These are phyloP conservation scores for Schizothecium vesticola DNA, from an alignment of 495 filamentous ascomycete genomes.

Conservation along the genomic window DNA sequence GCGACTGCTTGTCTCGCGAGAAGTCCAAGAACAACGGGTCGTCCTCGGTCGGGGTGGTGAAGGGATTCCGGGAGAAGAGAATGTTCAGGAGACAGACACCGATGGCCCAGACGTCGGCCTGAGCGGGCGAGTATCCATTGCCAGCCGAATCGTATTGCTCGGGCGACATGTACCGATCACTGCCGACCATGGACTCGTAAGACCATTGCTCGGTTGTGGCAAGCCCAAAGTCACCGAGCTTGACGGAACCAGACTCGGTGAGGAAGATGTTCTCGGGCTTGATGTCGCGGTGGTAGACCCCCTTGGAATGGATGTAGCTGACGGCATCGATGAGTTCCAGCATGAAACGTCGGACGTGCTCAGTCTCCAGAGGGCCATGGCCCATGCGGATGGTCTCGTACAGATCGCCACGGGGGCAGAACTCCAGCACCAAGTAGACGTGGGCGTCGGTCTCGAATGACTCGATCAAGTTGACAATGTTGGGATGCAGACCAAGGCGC, in stretches of 20 bases:
- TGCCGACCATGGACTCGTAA: constrained; percentile 85
- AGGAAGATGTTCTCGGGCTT: constrained; percentile 99
- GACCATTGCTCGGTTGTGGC: constrained; percentile 83
- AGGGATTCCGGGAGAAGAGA: constrained; percentile 91
- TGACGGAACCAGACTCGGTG: constrained; percentile 77
- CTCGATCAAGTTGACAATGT: constrained; percentile 89
- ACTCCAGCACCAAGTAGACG: constrained; percentile 89
- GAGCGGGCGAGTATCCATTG: constrained; percentile 82
- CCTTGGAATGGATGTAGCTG: constrained; percentile 82
- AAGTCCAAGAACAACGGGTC: constrained; percentile 91
- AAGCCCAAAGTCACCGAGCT: constrained; percentile 93
- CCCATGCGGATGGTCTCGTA: constrained; percentile 93
- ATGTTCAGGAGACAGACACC: constrained; percentile 95
- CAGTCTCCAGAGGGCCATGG: constrained; percentile 84
- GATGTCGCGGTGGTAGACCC: constrained; percentile 95
- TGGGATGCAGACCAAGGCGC: constrained; percentile 71
- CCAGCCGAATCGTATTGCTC: constrained; percentile 89
- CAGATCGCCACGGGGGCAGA: constrained; percentile 91
- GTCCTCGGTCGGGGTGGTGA: constrained; percentile 75
- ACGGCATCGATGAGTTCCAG: constrained; percentile 86
- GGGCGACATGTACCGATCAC: constrained; percentile 98
- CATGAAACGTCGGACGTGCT: constrained; percentile 97
- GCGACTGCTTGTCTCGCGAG: constrained; percentile 81
- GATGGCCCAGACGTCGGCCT: constrained; percentile 95
- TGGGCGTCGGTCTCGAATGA: constrained; percentile 89